Percentiles rank a stretch among this genome's conserved stretches.
Evolutionary conservation across 2,329 filamentous ascomycete genomes (phyloP).

Genomic region (Aspergillus amoenus): DNA sequence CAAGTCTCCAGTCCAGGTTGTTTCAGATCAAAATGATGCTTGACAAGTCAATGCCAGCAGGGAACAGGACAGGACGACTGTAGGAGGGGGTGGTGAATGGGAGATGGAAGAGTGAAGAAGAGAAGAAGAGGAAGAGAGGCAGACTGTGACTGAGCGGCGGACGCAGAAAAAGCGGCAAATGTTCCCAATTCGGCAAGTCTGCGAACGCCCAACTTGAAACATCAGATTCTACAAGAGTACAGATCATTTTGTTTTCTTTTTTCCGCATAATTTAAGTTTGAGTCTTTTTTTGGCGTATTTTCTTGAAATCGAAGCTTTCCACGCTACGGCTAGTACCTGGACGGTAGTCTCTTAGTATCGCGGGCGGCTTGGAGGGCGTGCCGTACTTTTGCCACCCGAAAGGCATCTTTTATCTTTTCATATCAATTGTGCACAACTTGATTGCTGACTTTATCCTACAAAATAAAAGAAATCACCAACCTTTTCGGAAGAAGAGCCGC

Average conservation of each 20-base stretch:
- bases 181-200: constrained; percentile 7
- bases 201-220: neutral
- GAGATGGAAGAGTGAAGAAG: constrained; percentile 23
- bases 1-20: constrained; percentile 31
- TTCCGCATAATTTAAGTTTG: too few species aligned
- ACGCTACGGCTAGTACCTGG: too few species aligned
- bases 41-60: constrained; percentile 55
- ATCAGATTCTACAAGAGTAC: neutral
- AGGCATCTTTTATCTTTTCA: too few species aligned
- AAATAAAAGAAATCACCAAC: neutral
- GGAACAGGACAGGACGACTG: constrained; percentile 31
- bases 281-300: neutral
- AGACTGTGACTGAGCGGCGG: constrained; percentile 20
- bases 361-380: too few species aligned
- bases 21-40: constrained; percentile 36
- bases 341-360: neutral
- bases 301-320: neutral
- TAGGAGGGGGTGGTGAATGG: constrained; percentile 26
- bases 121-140: constrained; percentile 22
- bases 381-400: too few species aligned
- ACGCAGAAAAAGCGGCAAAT: constrained; percentile 14
- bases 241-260: neutral
- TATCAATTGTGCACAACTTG: neutral
- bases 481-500: neutral
- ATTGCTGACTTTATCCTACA: neutral